phyloP scores from a whole-genome alignment of 805 yeast species.

The Saccharomycodes ludwigii region DNA sequence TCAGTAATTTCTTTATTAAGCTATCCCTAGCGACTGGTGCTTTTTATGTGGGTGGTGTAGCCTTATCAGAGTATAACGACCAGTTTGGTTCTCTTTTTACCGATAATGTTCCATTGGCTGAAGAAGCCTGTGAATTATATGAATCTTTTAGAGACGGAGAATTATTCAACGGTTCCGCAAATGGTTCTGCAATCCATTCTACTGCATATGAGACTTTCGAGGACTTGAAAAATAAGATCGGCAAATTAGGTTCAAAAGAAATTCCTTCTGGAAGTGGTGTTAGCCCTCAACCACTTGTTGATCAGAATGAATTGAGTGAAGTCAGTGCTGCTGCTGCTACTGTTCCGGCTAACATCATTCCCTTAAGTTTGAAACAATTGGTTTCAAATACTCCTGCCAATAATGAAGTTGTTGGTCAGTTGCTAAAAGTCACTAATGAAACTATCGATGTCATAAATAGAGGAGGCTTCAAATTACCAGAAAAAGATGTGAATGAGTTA shows the following conservation, averaged over 20 bases:
- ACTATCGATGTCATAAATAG: constrained; percentile 4
- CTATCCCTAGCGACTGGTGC: constrained; percentile 22
- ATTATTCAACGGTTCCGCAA: constrained; percentile 7
- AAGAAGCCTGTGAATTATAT: constrained; percentile 35
- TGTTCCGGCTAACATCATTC: background rate
- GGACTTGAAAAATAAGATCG: constrained; percentile 27
- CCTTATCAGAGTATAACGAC: constrained; percentile 41
- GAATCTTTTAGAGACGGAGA: constrained; percentile 28
- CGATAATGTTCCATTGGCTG: constrained; percentile 55
- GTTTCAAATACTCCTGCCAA: background rate
- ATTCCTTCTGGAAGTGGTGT: no score
- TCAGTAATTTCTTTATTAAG: constrained; percentile 22
- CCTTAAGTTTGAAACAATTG: constrained; percentile 3
- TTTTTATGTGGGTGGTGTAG: constrained; percentile 50
- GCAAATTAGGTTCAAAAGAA: constrained; percentile 28
- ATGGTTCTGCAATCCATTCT: no score
- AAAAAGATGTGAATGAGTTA: constrained; percentile 3
- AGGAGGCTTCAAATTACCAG: constrained; percentile 3
- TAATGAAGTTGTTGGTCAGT: constrained; percentile 3
- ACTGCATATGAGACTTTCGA: no score
- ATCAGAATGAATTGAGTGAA: no score
- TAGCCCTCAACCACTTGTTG: no score
- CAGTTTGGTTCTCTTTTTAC: constrained; percentile 49
- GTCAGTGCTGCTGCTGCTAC: background rate
- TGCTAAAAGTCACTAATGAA: constrained; percentile 3